Evolutionary conservation across 768 basidiomycete species (phyloP), one percentile per base, ranked within the genome.

Genomic region (Piloderma croceum): DNA sequence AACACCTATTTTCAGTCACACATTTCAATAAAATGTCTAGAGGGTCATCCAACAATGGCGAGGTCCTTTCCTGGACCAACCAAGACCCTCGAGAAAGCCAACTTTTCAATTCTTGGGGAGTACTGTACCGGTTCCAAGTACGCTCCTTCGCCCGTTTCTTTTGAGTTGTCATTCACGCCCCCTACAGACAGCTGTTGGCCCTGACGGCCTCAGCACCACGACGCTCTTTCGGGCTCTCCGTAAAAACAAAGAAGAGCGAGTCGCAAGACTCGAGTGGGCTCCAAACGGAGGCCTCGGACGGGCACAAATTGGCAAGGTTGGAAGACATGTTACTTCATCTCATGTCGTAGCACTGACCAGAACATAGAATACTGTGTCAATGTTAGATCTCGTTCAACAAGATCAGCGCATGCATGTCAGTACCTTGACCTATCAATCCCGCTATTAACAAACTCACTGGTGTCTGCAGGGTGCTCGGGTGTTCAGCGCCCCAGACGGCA

Each of bases 241-340:
- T 37, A 73, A 83, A 43, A 86, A 83, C 67, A 87, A 83, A 58
- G 87, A 90, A 66, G 88, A 91, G 60, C 81, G 86, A 33, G 81
- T 90, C 55, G 88, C 88, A 48, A 88, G 81, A 66, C 76, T 90
- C 39, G 89, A 91, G 62, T 91, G 88, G 88, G 76, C 83, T 41
- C 68, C 81, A 35, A 87, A 77, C 49, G 88, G 87, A 45, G 81
- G 83, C 42, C 80, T 90, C 37, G 88, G 88, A 45, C 85, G 88
- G 53, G 81, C 87, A 52, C 71, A 84, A 45, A 85, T 91, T 54
- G 88, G 89, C 54, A 90, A 89, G 73, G 87, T 86, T 48, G 41
- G 58, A 51, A 42, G 43, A n/a, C 39, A 21, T 47, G 38, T 37
- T 33, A 47, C 36, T 34, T 45, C 43, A 39, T 47, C 43, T 45